Evolutionary conservation across 768 basidiomycete species (phyloP).

Genomic region (Dacryopinax spathularia): DNA sequence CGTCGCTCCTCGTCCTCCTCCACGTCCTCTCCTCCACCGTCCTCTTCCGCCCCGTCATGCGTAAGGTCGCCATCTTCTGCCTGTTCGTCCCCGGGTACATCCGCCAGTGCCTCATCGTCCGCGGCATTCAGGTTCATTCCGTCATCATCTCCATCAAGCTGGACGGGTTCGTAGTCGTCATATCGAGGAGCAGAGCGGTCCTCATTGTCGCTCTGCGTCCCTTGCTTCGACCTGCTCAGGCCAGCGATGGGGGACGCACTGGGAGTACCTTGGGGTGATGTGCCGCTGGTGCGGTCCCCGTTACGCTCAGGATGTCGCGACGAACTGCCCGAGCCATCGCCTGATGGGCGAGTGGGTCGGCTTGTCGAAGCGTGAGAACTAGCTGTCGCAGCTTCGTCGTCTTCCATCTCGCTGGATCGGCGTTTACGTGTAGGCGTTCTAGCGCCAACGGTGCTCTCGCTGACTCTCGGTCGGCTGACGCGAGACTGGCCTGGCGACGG

Average conservation of each 20-base stretch:
- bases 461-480: neutral
- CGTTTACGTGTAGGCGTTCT: neutral
- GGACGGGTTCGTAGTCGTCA: neutral
- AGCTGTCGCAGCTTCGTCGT: neutral
- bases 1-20: neutral
- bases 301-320: too few relatives aligned
- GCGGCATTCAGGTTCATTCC: conserved; percentile 1
- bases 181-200: neutral
- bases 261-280: too few relatives aligned
- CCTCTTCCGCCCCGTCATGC: conserved; percentile 12
- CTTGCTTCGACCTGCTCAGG: too few relatives aligned
- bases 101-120: neutral
- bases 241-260: too few relatives aligned
- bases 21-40: neutral
- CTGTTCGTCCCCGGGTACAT: conserved; percentile 5
- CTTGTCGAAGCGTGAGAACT: neutral
- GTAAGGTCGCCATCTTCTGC: conserved; percentile 12
- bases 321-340: too few relatives aligned
- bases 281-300: too few relatives aligned
- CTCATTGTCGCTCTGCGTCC: neutral
- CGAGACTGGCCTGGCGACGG: neutral
- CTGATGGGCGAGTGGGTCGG: too few relatives aligned
- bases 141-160: conserved; percentile 9
- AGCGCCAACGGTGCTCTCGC: neutral
- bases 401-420: neutral